Evolutionary conservation across 2,329 filamentous ascomycete species (phyloP).

Genomic region (Tetracladium maxilliforme): DNA sequence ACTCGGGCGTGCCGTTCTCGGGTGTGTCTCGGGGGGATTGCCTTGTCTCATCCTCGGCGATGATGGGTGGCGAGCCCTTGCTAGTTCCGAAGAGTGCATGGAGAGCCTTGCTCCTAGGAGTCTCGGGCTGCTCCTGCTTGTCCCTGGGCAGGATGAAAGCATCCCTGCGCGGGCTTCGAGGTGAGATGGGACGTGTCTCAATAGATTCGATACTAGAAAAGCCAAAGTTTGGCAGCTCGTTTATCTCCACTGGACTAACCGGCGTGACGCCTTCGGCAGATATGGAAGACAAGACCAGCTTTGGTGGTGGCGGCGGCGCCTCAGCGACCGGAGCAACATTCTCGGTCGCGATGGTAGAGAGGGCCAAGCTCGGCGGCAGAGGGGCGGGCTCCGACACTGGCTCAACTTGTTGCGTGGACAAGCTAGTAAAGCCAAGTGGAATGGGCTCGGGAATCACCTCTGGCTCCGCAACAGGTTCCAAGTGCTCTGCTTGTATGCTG

Average conservation of each 20-base stretch:
- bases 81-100: slow-evolving; percentile 26
- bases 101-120: slow-evolving; percentile 24
- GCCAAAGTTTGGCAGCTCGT: no score
- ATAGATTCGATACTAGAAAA: no score
- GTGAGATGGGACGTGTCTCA: no score
- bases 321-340: no score
- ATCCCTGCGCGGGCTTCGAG: slow-evolving; percentile 36
- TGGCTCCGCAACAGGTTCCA: slow-evolving; percentile 12
- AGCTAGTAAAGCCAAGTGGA: slow-evolving; percentile 1
- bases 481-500: slow-evolving; percentile 7
- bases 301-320: no score
- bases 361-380: no score
- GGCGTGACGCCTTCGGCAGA: no score
- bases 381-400: no score
- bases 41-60: slow-evolving; percentile 50
- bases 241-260: no score
- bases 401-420: no score
- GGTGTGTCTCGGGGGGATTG: slow-evolving; percentile 30
- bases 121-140: slow-evolving; percentile 18
- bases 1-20: slow-evolving; percentile 33
- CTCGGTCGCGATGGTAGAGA: no score
- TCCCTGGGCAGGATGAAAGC: slow-evolving; percentile 41
- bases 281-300: no score
- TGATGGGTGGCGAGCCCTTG: slow-evolving; percentile 26
- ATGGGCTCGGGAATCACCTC: not conserved